Evolutionary conservation across 192 early-diverging fungal genomes (phyloP), one percentile per base, ranked within the genome.

Genomic region (Linderina pennispora): DNA sequence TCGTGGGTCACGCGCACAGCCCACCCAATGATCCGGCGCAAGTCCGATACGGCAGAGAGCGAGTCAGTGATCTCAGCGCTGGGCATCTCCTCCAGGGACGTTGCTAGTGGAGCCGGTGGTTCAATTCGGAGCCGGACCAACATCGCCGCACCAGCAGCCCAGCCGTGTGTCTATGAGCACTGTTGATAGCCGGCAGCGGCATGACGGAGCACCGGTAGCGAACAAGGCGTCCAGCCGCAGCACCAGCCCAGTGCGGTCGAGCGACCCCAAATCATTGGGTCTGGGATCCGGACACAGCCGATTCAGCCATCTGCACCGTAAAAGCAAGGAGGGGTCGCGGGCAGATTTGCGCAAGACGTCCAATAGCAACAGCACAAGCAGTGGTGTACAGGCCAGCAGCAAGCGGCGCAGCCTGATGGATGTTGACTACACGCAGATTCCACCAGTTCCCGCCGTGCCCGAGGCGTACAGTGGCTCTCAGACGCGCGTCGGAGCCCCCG

Each of bases 1-100:
- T 65, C 61, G 38, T 72, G 68, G 68, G 68, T 64, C 15, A 49
- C 68, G 5, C 68, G 68, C 34, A 72, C 56, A 8, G 57, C 68
- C 33, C 64, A 72, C 45, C 68, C 68, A 17, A 72, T 72, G 43
- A n/a, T n/a, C n/a, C 42, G 68, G 21, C 68, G 68, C 61, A 72
- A 61, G 26, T 72, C 68, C 2, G 68, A 72, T 32, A 50, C 58
- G 0, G 46, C 28, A 5, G 28, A 31, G 11, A n/a, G n/a, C n/a
- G n/a, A n/a, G n/a, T n/a, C n/a, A n/a, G n/a, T n/a, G n/a, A n/a
- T n/a, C n/a, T n/a, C n/a, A n/a, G n/a, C n/a, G n/a, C n/a, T n/a
- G n/a, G n/a, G n/a, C n/a, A n/a, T n/a, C n/a, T n/a, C n/a, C n/a
- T n/a, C n/a, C n/a, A n/a, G n/a, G n/a, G n/a, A n/a, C n/a, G n/a